phyloP scores from a whole-genome alignment of 768 basidiomycete genomes.

The Porpolomopsis calyptriformis region DNA sequence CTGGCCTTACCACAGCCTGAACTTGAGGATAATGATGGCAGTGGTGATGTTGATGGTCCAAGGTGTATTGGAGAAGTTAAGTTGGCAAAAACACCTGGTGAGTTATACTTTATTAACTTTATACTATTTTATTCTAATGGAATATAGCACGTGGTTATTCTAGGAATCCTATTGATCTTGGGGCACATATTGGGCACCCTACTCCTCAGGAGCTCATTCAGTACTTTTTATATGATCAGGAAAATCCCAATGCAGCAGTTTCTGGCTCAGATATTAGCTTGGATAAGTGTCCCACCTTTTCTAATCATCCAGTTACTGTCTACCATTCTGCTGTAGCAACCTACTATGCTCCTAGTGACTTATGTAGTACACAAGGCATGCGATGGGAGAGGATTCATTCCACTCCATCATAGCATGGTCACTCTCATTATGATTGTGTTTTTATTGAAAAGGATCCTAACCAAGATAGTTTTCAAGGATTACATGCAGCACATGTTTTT shows the following conservation, averaged over 20 bases:
- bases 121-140: constrained; percentile 7
- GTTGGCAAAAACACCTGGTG: no score
- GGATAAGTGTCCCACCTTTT: constrained; percentile 12
- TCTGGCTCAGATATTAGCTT: constrained; percentile 9
- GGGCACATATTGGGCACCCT: constrained; percentile 7
- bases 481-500: constrained; percentile 16
- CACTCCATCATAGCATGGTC: constrained; percentile 15
- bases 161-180: neutral
- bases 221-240: constrained; percentile 19
- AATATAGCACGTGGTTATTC: neutral
- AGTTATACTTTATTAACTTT: no score
- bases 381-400: constrained; percentile 17
- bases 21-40: no score
- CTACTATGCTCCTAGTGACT: constrained; percentile 21
- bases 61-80: no score
- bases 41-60: no score
- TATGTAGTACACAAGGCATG: constrained; percentile 21
- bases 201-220: constrained; percentile 14
- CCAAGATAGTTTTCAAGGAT: constrained; percentile 12
- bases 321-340: constrained; percentile 13
- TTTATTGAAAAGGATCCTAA: constrained; percentile 14
- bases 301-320: constrained; percentile 9
- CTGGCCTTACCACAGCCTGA: no score
- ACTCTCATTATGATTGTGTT: constrained; percentile 15
- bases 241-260: constrained; percentile 10